Base-by-base conservation (phyloP, 768 basidiomycete species). In the Russula virescens region DNA sequence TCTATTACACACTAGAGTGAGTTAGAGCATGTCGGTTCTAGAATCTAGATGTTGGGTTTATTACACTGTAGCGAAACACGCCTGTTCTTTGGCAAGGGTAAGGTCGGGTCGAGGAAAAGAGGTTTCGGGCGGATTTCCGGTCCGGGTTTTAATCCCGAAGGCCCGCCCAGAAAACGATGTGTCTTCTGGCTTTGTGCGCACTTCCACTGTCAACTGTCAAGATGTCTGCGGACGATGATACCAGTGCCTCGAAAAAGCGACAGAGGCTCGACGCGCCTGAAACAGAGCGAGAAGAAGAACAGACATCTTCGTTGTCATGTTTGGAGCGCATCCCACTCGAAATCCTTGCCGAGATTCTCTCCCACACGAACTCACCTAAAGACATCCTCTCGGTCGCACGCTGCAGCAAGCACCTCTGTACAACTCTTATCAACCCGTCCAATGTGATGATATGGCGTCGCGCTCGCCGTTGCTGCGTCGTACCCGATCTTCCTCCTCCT, bases 311-410 rank as follows among this genome's bases (percentile, higher is more conserved):
- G 6, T 47, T 46, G 28, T 57, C 64, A 11, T 34, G 31, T 56
- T 53, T 60, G 31, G 65, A 68, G 42, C 63, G 64, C 52, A 25
- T 89, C 5, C 88, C 88, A 13, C 69, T 85, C 45, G 88, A 90
- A 67, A 75, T 90, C 16, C 70, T 88, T 7, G 81, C 83, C 4
- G 86, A 87, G 67, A 79, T 89, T 52, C 78, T 89, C 21, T 70
- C 81, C 8, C 73, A 75, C 54, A 81, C 81, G 0, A 63, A 72
- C 5, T 86, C 84, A 0, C 79, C 85, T 1, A 75, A 76, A 53
- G 82, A 84, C 62, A 74, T 88, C 14, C 77, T 89, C 42, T 78
- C 86, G 2, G 73, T 88, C 6, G 77, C 86, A 13, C 80, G 85
- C 8, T 80, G 80, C 43, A 84, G 77, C 76, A 83, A 81, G 62